These are phyloP conservation scores for Forsythia suspensa DNA, from an alignment of 257 asterid genomes.

Conservation along the genomic window DNA sequence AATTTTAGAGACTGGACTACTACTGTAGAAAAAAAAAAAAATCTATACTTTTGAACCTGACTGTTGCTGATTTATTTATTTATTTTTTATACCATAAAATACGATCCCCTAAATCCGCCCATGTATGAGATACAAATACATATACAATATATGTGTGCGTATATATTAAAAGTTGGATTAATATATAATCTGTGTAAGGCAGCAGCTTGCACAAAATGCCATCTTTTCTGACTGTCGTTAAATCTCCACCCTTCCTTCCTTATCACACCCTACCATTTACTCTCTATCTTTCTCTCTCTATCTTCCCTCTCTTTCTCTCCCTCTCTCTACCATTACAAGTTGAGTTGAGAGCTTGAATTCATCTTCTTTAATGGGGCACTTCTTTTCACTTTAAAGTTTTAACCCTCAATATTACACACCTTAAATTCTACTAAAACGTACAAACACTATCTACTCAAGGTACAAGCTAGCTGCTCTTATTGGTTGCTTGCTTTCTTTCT, in stretches of 20 bases:
- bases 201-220: slow-evolving; percentile 63
- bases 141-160: no score
- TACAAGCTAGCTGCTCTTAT: slow-evolving; percentile 21
- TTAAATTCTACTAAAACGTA: slow-evolving; percentile 11
- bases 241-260: slow-evolving; percentile 98
- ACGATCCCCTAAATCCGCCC: no score
- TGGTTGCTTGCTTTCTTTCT: slow-evolving; percentile 14
- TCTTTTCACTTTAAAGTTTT: slow-evolving; percentile 26
- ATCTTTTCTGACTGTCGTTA: slow-evolving; percentile 58
- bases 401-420: slow-evolving; percentile 35
- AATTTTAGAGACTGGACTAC: no score
- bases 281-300: slow-evolving; percentile 23
- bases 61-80: no score
- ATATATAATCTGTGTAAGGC: slow-evolving; percentile 17
- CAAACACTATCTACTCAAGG: slow-evolving; percentile 9
- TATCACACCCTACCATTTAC: slow-evolving; percentile 54
- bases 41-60: no score
- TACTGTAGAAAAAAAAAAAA: no score
- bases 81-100: no score
- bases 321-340: slow-evolving; percentile 12
- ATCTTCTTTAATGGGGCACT: slow-evolving; percentile 31
- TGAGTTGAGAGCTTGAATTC: slow-evolving; percentile 16
- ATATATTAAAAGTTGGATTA: no score
- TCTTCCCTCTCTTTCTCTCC: slow-evolving; percentile 8
- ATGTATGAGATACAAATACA: no score